Evolutionary conservation across 1,139 yeast genomes (phyloP), one percentile per base, ranked within the genome.

Genomic region (Hyphopichia buzzinii): DNA sequence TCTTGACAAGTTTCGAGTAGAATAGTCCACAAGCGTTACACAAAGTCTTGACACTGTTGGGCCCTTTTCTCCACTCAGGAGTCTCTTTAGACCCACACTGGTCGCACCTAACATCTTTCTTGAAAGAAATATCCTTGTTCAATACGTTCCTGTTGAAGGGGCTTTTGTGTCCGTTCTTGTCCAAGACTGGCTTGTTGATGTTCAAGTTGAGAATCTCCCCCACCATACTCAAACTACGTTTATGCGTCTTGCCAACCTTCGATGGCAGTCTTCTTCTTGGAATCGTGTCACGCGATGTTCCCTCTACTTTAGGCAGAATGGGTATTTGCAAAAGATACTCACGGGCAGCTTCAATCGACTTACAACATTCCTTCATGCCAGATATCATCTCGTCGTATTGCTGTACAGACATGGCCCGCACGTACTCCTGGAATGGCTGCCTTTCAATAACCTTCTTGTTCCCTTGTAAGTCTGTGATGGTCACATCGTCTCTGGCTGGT

Each of bases 51-150:
- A 64, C 60, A 0, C 75, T 74, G 31, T 57, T 59, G 3, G 75
- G 75, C 0, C 75, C 76, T 25, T 69, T 52, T 39, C 76, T 54
- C 76, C 76, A 70, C 47, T 69, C 75, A 1, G 75, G 76, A 0
- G 75, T 68, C 19, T 61, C 62, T 17, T 42, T 46, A 1, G 59
- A 45, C 8, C 52, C 49, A 46, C 68, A 62, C 39, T 62, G 68
- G 17, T 46, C 50, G 37, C 68, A 62, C 13, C 39, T 38, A 27
- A 30, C 30, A 3, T 44, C 48, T 19, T 46, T 41, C 32, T 45
- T 43, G 16, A 40, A 15, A 31, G 54, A 50, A 15, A 56, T 42
- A 17, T 51, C 55, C 2, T 45, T 28, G 37, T 54, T 51, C 11
- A 55, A 37, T n/a, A 15, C 27, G 29, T 21, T 33, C 13, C 16